Evolutionary conservation across 1,139 yeast genomes (phyloP), one percentile per base, ranked within the genome.

Genomic region (Taphrina flavorubra): DNA sequence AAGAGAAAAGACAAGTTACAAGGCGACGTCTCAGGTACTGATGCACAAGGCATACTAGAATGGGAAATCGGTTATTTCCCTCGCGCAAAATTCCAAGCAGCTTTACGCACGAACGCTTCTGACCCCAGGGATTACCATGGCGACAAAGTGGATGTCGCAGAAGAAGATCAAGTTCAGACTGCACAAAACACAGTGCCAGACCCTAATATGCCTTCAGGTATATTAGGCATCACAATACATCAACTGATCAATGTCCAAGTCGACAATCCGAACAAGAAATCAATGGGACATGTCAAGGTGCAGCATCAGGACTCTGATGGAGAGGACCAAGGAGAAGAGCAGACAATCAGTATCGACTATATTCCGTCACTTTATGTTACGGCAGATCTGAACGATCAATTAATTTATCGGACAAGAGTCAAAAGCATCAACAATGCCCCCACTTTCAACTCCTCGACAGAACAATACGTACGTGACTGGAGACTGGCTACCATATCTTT

Each of bases 11-110:
- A 65, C 37, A 47, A 46, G 14, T 44, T 65, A 14, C 67, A 63
- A 46, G 64, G 63, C 14, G 64, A 57, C 31, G 64, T 65, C 31
- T 47, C 68, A 7, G 68, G 68, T 11, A 58, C 68, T 7, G 68
- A 65, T 49, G 64, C 68, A 10, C 37, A 65, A n/a, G 68, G 68
- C 16, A 39, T 57, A 16, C 44, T 65, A 10, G 68, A 65, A 18
- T 65, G 68, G 68, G 68, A 65, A 20, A 51, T 65, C 16, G 68
- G 68, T 4, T 65, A 65, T 34, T 65, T 57, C 25, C 64, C 68
- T 6, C 47, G 64, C 5, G 63, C 64, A 6, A 36, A 49, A 39
- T 58, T 31, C 58, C 57, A 44, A 36, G 49, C 40, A n/a, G 68
- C 39, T 11, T 16, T 65, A 13, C 63, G 63, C 14, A 65, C 68